phyloP scores from a whole-genome alignment of 2,329 filamentous ascomycete species.

The Fusarium hainanense region DNA sequence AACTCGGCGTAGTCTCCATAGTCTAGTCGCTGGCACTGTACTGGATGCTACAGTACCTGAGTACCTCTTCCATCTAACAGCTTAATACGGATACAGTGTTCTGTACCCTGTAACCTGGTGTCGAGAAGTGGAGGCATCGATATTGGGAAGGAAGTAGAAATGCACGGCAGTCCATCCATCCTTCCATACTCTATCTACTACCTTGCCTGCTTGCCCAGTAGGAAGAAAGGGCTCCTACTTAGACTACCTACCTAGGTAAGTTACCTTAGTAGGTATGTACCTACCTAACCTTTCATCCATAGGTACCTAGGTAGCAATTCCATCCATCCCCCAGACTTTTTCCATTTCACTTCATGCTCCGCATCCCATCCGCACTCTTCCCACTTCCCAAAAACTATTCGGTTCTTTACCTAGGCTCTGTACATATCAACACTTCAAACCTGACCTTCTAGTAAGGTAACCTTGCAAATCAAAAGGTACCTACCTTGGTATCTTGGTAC shows the following conservation, averaged over 20 bases:
- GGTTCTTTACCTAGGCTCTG: neutral
- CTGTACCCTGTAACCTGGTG: slow-evolving; percentile 32
- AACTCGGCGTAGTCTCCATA: slow-evolving; percentile 13
- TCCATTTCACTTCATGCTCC: slow-evolving; percentile 11
- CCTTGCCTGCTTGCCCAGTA: neutral
- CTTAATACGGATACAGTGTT: slow-evolving; percentile 12
- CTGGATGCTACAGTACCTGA: neutral
- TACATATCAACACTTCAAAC: slow-evolving; percentile 23
- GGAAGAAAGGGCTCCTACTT: neutral
- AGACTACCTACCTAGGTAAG: neutral
- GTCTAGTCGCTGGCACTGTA: slow-evolving; percentile 21
- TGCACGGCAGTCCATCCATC: neutral
- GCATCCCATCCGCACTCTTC: slow-evolving; percentile 10
- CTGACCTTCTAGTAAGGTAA: slow-evolving; percentile 12
- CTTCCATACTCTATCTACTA: neutral
- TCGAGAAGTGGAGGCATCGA: slow-evolving; percentile 38
- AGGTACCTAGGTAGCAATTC: slow-evolving; percentile 14
- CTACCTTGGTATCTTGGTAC: neutral
- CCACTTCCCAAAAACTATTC: neutral
- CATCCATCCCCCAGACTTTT: slow-evolving; percentile 32
- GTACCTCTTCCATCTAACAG: slow-evolving; percentile 22
- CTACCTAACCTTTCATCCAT: neutral
- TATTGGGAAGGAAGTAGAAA: slow-evolving; percentile 30
- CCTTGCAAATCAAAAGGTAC: slow-evolving; percentile 22
- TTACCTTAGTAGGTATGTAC: neutral